A percentile compares a stretch with the other conserved stretches of the same genome.
Conservation (phyloP, 768 basidiomycete species). For the Lactarius quietus region DNA sequence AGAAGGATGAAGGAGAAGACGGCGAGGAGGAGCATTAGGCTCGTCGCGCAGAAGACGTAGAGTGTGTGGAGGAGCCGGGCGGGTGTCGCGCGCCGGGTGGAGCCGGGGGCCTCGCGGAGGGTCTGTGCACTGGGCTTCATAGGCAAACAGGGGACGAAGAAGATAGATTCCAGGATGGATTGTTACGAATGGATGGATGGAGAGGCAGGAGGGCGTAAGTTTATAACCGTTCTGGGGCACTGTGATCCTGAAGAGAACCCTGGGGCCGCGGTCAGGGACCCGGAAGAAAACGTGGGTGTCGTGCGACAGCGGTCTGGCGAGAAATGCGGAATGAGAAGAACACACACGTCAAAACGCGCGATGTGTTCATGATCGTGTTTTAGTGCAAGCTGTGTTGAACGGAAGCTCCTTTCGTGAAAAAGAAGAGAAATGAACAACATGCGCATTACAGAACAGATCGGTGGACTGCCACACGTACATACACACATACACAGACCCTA, state of each 20-base stretch:
- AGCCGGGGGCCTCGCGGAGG: not conserved
- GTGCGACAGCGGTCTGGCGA: conserved; percentile 21
- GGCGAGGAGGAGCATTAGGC: conserved; percentile 7
- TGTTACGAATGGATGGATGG: not conserved
- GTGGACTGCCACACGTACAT: conserved; percentile 21
- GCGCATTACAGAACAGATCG: conserved; percentile 18
- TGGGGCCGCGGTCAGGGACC: conserved; percentile 6
- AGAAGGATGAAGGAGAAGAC: conserved; percentile 6
- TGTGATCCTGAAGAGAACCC: not conserved
- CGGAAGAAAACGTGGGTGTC: conserved; percentile 19
- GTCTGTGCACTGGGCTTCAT: conserved; percentile 10
- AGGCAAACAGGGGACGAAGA: not conserved
- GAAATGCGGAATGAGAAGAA: conserved; percentile 18
- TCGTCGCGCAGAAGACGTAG: conserved; percentile 14
- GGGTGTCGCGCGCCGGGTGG: not conserved
- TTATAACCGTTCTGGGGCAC: conserved; percentile 15
- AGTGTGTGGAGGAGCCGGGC: conserved; percentile 6
- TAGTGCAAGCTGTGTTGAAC: conserved; percentile 20
- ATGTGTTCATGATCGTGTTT: conserved; percentile 20
- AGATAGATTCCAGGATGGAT: not conserved
- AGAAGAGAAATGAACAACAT: conserved; percentile 24
- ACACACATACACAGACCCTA: conserved; percentile 16
- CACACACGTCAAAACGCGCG: conserved; percentile 20
- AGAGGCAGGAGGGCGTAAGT: conserved; percentile 8
- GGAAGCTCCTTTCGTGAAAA: conserved; percentile 10